phyloP scores from a whole-genome alignment of 2,329 filamentous ascomycete genomes.

The Seiridium unicorne region DNA sequence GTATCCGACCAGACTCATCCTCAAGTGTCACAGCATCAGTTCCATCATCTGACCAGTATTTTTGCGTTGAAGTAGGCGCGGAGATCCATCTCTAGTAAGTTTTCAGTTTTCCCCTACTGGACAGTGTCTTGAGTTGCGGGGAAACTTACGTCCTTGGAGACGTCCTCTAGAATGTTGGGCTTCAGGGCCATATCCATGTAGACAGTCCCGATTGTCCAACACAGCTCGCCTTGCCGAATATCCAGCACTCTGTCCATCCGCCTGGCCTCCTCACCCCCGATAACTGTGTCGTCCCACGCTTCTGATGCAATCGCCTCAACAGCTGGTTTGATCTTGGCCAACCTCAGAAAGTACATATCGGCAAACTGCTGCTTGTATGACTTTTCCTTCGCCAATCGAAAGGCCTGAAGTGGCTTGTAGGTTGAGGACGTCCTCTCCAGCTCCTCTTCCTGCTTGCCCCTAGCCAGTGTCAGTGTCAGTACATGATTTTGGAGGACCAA shows the following conservation, averaged over 20 bases:
- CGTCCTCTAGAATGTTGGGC: constrained; percentile 92
- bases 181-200: constrained; percentile 98
- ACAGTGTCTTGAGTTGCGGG: background rate
- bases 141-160: constrained; percentile 77
- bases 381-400: constrained; percentile 65
- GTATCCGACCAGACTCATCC: constrained; percentile 88
- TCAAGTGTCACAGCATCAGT: constrained; percentile 80
- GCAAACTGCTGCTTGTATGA: constrained; percentile 95
- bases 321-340: constrained; percentile 81
- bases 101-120: constrained; percentile 8
- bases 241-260: constrained; percentile 88
- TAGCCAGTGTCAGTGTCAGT: constrained; percentile 14
- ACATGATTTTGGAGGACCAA: background rate
- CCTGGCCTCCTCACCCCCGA: constrained; percentile 73
- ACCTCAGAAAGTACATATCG: constrained; percentile 94
- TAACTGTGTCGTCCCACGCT: constrained; percentile 75
- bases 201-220: constrained; percentile 91
- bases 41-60: constrained; percentile 66
- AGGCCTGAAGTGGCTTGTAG: constrained; percentile 77
- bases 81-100: constrained; percentile 73
- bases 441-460: constrained; percentile 33
- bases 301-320: constrained; percentile 73
- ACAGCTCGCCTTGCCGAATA: constrained; percentile 91
- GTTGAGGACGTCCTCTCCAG: constrained; percentile 52
- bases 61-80: constrained; percentile 72